A percentile compares a stretch with the other conserved stretches of the same genome.
Evolutionary conservation across 106 monocot genomes (phyloP).

Genomic region (Allium fistulosum): DNA sequence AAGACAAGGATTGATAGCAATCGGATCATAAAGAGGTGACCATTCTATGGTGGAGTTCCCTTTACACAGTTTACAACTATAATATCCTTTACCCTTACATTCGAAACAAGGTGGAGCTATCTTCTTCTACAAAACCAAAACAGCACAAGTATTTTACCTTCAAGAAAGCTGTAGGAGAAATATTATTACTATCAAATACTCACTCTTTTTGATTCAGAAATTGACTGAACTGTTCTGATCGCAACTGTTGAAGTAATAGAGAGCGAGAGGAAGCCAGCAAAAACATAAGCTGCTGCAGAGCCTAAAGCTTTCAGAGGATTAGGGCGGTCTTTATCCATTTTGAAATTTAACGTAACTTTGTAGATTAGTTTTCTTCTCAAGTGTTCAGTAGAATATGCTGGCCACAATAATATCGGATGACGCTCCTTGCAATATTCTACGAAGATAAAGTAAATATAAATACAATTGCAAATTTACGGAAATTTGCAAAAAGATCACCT

Average conservation of each 20-base stretch:
- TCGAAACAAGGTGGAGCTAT: slow-evolving; percentile 32
- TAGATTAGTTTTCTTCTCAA: too few species aligned
- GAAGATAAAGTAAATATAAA: too few species aligned
- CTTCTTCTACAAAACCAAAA: slow-evolving; percentile 30
- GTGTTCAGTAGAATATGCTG: too few species aligned
- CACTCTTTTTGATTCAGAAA: slow-evolving; percentile 46
- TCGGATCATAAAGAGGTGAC: slow-evolving; percentile 85
- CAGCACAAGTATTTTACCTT: slow-evolving; percentile 1
- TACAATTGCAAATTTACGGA: too few species aligned
- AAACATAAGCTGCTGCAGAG: slow-evolving; percentile 16
- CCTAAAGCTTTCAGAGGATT: slow-evolving; percentile 13
- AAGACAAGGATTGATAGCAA: slow-evolving; percentile 78
- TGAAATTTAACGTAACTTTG: too few species aligned
- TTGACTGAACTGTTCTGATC: slow-evolving; percentile 31
- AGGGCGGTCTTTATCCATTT: too few species aligned
- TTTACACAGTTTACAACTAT: slow-evolving; percentile 70
- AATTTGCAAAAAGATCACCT: too few species aligned
- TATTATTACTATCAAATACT: background rate
- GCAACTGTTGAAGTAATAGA: slow-evolving; percentile 44
- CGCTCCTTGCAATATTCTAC: too few species aligned
- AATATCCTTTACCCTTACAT: slow-evolving; percentile 81
- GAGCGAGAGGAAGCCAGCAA: slow-evolving; percentile 40
- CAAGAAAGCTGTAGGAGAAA: background rate
- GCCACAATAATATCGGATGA: too few species aligned
- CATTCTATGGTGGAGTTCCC: slow-evolving; percentile 70